Percentiles rank a stretch among this genome's conserved stretches.
Evolutionary conservation across 768 basidiomycete species (phyloP).

Genomic region (Pulveroboletus sp.): DNA sequence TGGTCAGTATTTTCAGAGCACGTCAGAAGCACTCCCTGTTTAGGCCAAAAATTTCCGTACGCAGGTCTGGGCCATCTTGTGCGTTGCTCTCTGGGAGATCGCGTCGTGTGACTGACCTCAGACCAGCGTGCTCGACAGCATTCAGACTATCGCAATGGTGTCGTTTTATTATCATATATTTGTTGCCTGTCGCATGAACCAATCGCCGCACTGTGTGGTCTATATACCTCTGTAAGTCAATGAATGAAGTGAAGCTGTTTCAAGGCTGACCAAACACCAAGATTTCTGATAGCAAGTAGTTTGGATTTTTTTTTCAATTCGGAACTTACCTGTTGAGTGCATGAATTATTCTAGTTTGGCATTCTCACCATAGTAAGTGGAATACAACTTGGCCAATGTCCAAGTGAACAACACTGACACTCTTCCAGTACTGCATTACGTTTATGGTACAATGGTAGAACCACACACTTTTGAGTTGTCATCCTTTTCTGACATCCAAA

Average conservation of each 20-base stretch:
- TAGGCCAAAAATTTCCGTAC: not conserved
- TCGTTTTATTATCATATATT: conserved; percentile 1
- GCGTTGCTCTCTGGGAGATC: not conserved
- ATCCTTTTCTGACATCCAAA: not conserved
- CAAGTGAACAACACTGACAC: not conserved
- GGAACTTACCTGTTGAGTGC: not conserved
- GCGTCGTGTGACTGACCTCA: not conserved
- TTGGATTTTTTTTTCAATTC: not conserved
- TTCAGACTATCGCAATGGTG: not conserved
- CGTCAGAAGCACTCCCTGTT: not conserved
- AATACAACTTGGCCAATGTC: not conserved
- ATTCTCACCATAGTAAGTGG: conserved; percentile 4
- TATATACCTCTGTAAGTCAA: conserved; percentile 8
- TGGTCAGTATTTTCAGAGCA: conserved; percentile 8
- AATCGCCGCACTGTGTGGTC: not conserved
- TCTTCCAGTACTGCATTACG: conserved; percentile 15
- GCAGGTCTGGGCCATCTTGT: conserved; percentile 13
- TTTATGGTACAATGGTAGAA: conserved; percentile 22
- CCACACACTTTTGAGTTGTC: not conserved
- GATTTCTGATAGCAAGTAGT: conserved; percentile 6
- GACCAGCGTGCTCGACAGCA: conserved; percentile 8
- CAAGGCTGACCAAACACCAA: conserved; percentile 1
- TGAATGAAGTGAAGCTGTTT: not conserved
- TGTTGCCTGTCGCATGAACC: conserved; percentile 8
- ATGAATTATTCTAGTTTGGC: not conserved